These are phyloP conservation scores for Didymella segeticola DNA, from an alignment of 2,329 filamentous ascomycete genomes.

Conservation along the genomic window DNA sequence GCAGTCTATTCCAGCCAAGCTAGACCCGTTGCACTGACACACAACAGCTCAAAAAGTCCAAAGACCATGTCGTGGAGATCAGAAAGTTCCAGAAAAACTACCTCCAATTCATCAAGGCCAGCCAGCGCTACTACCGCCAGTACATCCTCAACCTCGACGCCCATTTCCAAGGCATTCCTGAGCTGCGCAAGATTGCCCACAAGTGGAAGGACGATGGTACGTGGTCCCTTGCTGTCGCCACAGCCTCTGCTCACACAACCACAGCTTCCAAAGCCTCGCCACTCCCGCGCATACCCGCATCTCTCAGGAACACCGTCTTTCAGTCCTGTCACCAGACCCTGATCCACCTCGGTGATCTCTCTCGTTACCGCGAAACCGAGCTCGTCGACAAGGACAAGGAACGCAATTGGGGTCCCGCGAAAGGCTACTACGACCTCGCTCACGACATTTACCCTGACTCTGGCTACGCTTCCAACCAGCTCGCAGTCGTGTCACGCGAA, in stretches of 20 bases:
- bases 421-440: slow-evolving; percentile 85
- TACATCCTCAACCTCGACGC: slow-evolving; percentile 79
- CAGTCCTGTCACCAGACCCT: slow-evolving; percentile 82
- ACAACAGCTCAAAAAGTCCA: slow-evolving; percentile 55
- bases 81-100: slow-evolving; percentile 85
- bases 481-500: slow-evolving; percentile 82
- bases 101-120: slow-evolving; percentile 82
- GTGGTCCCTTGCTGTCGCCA: slow-evolving; percentile 1
- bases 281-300: slow-evolving; percentile 50
- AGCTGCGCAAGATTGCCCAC: slow-evolving; percentile 64
- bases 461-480: slow-evolving; percentile 86
- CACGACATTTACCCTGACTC: slow-evolving; percentile 78
- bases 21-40: slow-evolving; percentile 2
- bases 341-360: slow-evolving; percentile 87
- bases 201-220: slow-evolving; percentile 49
- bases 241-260: slow-evolving; percentile 45
- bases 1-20: neutral
- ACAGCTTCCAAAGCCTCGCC: slow-evolving; percentile 39
- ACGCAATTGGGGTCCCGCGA: slow-evolving; percentile 78
- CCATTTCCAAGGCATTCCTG: slow-evolving; percentile 62
- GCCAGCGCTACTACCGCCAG: slow-evolving; percentile 86
- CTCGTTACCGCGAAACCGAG: slow-evolving; percentile 80
- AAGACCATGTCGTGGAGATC: slow-evolving; percentile 66
- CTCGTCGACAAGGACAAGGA: slow-evolving; percentile 71
- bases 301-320: slow-evolving; percentile 67